Conservation (phyloP, 1,139 yeast species). For the Sugiyamaella paludigena region DNA sequence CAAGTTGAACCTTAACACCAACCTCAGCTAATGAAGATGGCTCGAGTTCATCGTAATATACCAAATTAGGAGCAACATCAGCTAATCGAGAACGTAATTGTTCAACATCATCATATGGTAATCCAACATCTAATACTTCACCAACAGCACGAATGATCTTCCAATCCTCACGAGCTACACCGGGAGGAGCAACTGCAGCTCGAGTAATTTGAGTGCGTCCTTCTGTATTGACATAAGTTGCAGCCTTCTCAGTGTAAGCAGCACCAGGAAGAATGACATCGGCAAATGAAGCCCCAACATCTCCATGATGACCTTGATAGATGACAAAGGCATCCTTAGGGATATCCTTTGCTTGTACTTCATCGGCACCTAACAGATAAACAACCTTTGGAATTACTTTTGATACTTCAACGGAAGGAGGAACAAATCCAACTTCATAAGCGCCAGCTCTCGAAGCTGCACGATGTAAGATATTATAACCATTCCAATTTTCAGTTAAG, state of each 20-base stretch:
- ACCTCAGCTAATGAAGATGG: slow-evolving; percentile 51
- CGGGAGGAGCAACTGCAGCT: slow-evolving; percentile 90
- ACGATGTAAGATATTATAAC: slow-evolving; percentile 76
- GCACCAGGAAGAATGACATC: slow-evolving; percentile 86
- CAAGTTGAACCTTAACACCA: slow-evolving; percentile 52
- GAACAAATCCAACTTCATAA: slow-evolving; percentile 76
- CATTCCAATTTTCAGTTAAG: slow-evolving; percentile 76
- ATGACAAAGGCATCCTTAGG: slow-evolving; percentile 86
- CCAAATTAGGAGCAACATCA: slow-evolving; percentile 78
- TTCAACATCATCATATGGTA: slow-evolving; percentile 76
- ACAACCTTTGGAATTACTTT: slow-evolving; percentile 67
- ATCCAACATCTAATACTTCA: slow-evolving; percentile 67
- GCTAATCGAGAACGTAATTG: slow-evolving; percentile 69
- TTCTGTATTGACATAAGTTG: slow-evolving; percentile 88
- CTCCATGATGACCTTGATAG: slow-evolving; percentile 94
- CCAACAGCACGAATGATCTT: slow-evolving; percentile 79
- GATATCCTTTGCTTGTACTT: slow-evolving; percentile 62
- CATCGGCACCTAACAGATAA: slow-evolving; percentile 84
- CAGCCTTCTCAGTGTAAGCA: slow-evolving; percentile 85
- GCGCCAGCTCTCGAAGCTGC: slow-evolving; percentile 88
- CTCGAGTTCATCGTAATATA: slow-evolving; percentile 74
- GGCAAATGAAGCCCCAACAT: slow-evolving; percentile 82
- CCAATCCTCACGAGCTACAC: slow-evolving; percentile 93
- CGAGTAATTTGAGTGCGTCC: slow-evolving; percentile 85
- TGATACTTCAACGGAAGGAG: slow-evolving; percentile 48